These are phyloP conservation scores for Nakazawaea ambrosiae DNA, from an alignment of 805 yeast genomes.

Conservation along the genomic window DNA sequence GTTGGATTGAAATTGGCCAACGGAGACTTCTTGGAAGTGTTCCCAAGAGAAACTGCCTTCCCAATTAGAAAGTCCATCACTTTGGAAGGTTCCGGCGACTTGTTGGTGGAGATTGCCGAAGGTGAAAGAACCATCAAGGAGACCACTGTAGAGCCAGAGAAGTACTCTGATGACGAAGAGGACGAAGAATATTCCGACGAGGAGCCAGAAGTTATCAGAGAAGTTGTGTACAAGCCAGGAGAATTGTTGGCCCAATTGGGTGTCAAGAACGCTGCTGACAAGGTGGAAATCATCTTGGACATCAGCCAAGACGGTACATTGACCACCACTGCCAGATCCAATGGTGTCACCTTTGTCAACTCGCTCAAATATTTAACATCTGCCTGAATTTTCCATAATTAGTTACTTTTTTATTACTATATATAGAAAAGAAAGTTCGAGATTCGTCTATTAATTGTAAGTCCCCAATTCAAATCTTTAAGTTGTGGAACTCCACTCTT, in stretches of 20 bases:
- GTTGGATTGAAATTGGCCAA: conserved; percentile 76
- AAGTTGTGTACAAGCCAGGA: conserved; percentile 68
- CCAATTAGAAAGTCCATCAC: conserved; percentile 78
- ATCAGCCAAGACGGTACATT: conserved; percentile 59
- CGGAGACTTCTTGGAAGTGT: conserved; percentile 62
- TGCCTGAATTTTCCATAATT: too few species aligned
- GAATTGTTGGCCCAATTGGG: conserved; percentile 72
- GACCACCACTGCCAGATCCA: conserved; percentile 56
- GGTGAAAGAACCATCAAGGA: conserved; percentile 81
- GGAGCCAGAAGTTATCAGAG: conserved; percentile 83
- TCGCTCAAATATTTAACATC: too few species aligned
- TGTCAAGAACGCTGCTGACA: conserved; percentile 60
- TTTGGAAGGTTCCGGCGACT: conserved; percentile 56
- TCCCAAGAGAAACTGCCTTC: conserved; percentile 80
- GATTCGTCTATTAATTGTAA: too few species aligned
- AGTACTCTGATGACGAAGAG: conserved; percentile 44
- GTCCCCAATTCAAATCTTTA: neutral
- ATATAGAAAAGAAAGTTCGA: neutral
- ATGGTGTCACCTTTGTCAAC: conserved; percentile 41
- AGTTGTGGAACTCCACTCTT: neutral
- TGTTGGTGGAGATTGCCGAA: conserved; percentile 69
- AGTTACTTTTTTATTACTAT: too few species aligned
- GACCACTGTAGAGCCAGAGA: conserved; percentile 66
- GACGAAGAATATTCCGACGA: conserved; percentile 52
- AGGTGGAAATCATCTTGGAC: conserved; percentile 64